Conservation (phyloP, 78 protist genomes). For the Dictyostelium discoideum region dicty_2.7 NC_007091.3:3947501-3948000, state of each 20-base stretch:
- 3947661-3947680: not conserved
- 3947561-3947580: too few species aligned
- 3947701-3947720: not conserved
- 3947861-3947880: constrained; percentile 47
- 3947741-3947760: not conserved
- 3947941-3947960: constrained; percentile 53
- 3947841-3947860: constrained; percentile 16
- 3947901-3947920: constrained; percentile 59
- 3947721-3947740: not conserved
- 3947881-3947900: constrained; percentile 54
- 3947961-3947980: constrained; percentile 58
- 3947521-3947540: too few species aligned
- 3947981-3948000: constrained; percentile 50
- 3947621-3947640: too few species aligned
- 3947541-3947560: too few species aligned
- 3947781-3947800: constrained; percentile 57
- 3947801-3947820: constrained; percentile 60
- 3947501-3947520: too few species aligned
- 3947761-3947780: constrained; percentile 23
- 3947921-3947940: constrained; percentile 32
- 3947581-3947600: not conserved
- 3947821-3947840: constrained; percentile 43
- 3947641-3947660: too few species aligned
- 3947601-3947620: not conserved
- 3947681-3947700: not conserved